Percentiles rank a stretch among this genome's conserved stretches.
phyloP scores from a whole-genome alignment of 768 basidiomycete genomes.

The Phylloporus arenicola region DNA sequence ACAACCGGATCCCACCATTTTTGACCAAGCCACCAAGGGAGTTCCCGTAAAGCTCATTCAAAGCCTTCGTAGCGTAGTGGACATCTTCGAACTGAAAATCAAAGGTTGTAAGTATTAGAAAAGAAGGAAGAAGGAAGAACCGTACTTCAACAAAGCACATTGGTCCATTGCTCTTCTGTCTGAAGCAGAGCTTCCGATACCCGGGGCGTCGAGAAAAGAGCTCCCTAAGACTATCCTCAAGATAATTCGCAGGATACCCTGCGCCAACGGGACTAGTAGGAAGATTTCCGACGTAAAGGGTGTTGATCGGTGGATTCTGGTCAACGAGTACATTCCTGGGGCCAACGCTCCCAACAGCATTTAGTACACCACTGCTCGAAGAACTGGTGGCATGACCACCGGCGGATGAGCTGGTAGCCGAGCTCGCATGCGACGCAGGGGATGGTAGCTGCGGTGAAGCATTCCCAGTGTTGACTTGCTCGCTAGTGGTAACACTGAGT shows the following conservation, averaged over 20 bases:
- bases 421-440: slow-evolving; percentile 62
- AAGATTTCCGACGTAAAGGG: slow-evolving; percentile 97
- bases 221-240: slow-evolving; percentile 83
- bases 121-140: not conserved
- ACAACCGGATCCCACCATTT: slow-evolving; percentile 91
- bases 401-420: slow-evolving; percentile 35
- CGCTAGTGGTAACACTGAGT: slow-evolving; percentile 47
- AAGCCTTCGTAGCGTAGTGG: slow-evolving; percentile 73
- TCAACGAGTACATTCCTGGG: slow-evolving; percentile 50
- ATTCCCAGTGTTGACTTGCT: slow-evolving; percentile 27
- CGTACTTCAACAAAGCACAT: slow-evolving; percentile 98
- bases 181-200: slow-evolving; percentile 88
- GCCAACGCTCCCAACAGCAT: slow-evolving; percentile 18
- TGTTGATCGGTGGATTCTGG: slow-evolving; percentile 98
- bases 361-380: slow-evolving; percentile 25
- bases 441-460: slow-evolving; percentile 72
- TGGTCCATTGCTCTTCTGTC: slow-evolving; percentile 95
- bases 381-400: slow-evolving; percentile 28
- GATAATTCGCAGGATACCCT: slow-evolving; percentile 69
- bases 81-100: slow-evolving; percentile 82
- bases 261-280: slow-evolving; percentile 72
- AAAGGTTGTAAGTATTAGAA: slow-evolving; percentile 1
- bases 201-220: slow-evolving; percentile 78
- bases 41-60: slow-evolving; percentile 86
- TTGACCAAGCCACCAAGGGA: slow-evolving; percentile 90